Conservation (phyloP, 1,139 yeast genomes). For the Suhomyces maxii region DNA sequence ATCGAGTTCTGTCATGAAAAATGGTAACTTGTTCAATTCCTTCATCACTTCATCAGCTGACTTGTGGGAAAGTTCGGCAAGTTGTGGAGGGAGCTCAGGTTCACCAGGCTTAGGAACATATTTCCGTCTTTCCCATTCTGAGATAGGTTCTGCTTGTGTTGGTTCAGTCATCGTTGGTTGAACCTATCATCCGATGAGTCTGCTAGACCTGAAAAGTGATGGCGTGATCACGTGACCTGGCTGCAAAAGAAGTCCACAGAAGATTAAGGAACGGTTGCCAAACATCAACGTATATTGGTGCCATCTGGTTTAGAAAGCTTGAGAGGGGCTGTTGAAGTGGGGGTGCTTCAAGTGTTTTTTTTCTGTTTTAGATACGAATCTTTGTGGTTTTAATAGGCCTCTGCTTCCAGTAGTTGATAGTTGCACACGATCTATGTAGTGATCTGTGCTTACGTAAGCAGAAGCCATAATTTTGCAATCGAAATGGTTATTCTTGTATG, state of each 20-base stretch:
- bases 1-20: conserved; percentile 89
- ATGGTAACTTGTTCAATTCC: conserved; percentile 83
- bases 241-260: background rate
- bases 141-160: conserved; percentile 19
- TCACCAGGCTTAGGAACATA: conserved; percentile 76
- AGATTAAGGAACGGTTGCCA: background rate
- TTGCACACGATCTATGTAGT: background rate
- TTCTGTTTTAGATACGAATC: too few species aligned
- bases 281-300: too few species aligned
- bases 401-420: background rate
- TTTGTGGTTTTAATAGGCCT: too few species aligned
- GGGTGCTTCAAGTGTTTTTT: too few species aligned
- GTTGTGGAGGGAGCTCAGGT: conserved; percentile 81
- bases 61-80: conserved; percentile 63
- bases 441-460: too few species aligned
- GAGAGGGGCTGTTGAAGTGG: too few species aligned
- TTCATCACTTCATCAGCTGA: conserved; percentile 73
- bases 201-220: background rate
- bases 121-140: conserved; percentile 56
- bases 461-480: background rate
- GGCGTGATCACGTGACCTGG: background rate
- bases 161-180: conserved; percentile 13
- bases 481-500: too few species aligned
- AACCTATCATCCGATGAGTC: background rate
- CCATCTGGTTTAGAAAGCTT: too few species aligned